phyloP scores from a whole-genome alignment of 306 rosid genomes.

The Prinsepia uniflora region DNA sequence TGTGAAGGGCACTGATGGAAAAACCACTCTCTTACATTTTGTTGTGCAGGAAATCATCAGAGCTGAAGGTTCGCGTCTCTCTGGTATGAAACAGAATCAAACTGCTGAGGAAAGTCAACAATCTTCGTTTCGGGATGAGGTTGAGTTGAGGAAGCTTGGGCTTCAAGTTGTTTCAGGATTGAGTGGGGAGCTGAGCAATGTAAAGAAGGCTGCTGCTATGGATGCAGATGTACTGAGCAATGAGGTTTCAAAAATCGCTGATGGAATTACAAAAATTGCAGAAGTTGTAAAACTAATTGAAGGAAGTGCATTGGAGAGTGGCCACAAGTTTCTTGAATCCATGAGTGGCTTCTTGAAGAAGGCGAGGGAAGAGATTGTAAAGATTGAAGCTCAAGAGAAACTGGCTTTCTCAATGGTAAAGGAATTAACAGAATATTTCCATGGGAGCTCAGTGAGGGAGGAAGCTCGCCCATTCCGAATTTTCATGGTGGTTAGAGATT shows the following conservation, averaged over 20 bases:
- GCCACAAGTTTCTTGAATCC: constrained; percentile 53
- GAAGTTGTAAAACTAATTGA: constrained; percentile 56
- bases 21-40: constrained; percentile 81
- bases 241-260: constrained; percentile 65
- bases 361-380: constrained; percentile 61
- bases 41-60: constrained; percentile 83
- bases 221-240: constrained; percentile 64
- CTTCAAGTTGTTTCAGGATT: constrained; percentile 88
- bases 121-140: constrained; percentile 56
- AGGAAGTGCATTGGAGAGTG: constrained; percentile 40
- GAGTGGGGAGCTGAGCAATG: constrained; percentile 75
- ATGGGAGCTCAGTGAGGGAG: constrained; percentile 80
- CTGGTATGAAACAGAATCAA: constrained; percentile 34
- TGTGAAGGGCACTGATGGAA: constrained; percentile 76
- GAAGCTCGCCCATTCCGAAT: constrained; percentile 84
- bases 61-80: constrained; percentile 68
- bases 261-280: constrained; percentile 54
- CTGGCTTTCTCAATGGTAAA: constrained; percentile 52
- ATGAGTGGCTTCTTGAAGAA: constrained; percentile 60
- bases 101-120: constrained; percentile 33
- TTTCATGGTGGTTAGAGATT: constrained; percentile 76
- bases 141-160: constrained; percentile 65
- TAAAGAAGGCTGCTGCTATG: constrained; percentile 83
- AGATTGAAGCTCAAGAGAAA: constrained; percentile 54
- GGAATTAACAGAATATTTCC: constrained; percentile 82